Percentiles rank a stretch among this genome's conserved stretches.
phyloP scores from a whole-genome alignment of 352 stramenopile genomes.

The Elongisporangium prolatum region DNA sequence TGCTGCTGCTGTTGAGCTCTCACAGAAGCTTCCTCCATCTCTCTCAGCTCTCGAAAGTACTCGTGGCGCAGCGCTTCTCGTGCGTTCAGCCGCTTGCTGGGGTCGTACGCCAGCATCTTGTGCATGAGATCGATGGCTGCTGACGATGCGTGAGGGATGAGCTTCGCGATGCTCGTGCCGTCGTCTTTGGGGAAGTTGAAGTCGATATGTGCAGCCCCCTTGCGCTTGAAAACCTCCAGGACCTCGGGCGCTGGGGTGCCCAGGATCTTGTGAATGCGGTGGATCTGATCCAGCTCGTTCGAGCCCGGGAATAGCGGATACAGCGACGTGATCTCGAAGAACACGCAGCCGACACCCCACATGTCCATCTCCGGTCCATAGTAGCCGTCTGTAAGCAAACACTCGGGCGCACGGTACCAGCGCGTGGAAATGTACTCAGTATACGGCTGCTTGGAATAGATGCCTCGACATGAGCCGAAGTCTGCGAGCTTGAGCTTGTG shows the following conservation, averaged over 20 bases:
- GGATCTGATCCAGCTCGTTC: slow-evolving; percentile 95
- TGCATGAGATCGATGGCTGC: slow-evolving; percentile 87
- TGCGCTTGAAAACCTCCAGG: slow-evolving; percentile 88
- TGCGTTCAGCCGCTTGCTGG: slow-evolving; percentile 87
- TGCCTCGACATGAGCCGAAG: slow-evolving; percentile 93
- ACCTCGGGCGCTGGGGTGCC: slow-evolving; percentile 85
- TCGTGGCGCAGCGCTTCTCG: slow-evolving; percentile 86
- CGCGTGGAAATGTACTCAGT: slow-evolving; percentile 97
- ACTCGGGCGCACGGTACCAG: slow-evolving; percentile 95
- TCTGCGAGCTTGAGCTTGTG: slow-evolving; percentile 91
- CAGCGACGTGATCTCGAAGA: slow-evolving; percentile 94
- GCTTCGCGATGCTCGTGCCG: slow-evolving; percentile 73
- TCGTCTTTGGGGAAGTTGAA: slow-evolving; percentile 91
- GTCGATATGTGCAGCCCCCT: slow-evolving; percentile 89
- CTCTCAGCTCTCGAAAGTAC: slow-evolving; percentile 87
- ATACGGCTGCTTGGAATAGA: slow-evolving; percentile 95
- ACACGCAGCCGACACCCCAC: slow-evolving; percentile 94
- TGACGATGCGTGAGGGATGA: slow-evolving; percentile 86
- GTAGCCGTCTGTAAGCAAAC: slow-evolving; percentile 93
- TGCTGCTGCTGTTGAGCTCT: slow-evolving; percentile 24
- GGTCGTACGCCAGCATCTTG: slow-evolving; percentile 89
- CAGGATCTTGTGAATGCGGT: slow-evolving; percentile 93
- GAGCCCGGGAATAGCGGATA: slow-evolving; percentile 94
- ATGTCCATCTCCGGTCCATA: slow-evolving; percentile 96
- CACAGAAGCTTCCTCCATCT: slow-evolving; percentile 59